These are phyloP conservation scores for Leccinum colubrinum DNA, from an alignment of 1,284 basidiomycete genomes.

Conservation along the genomic window DNA sequence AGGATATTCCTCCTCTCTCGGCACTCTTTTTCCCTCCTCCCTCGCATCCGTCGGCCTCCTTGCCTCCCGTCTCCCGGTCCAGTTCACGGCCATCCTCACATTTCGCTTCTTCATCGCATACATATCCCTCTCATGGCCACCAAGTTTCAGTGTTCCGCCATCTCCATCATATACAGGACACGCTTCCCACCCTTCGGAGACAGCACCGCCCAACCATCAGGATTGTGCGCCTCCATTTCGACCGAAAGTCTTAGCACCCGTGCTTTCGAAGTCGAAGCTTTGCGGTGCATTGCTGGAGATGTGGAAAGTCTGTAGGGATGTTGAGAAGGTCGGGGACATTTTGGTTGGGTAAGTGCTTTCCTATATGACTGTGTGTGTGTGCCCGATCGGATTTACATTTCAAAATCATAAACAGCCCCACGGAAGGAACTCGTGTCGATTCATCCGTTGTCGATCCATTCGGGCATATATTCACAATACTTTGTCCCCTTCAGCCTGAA, in stretches of 20 bases:
- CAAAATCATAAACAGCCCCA: slow-evolving; percentile 47
- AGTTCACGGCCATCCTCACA: slow-evolving; percentile 26
- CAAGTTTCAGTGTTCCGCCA: slow-evolving; percentile 6
- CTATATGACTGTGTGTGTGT: background rate
- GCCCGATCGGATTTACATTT: background rate
- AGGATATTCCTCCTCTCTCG: slow-evolving; percentile 22
- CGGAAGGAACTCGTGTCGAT: slow-evolving; percentile 69
- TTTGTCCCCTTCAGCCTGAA: slow-evolving; percentile 34
- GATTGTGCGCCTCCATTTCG: slow-evolving; percentile 13
- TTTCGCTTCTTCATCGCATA: slow-evolving; percentile 17
- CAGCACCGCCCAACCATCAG: background rate
- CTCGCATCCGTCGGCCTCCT: slow-evolving; percentile 7
- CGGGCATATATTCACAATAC: slow-evolving; percentile 61
- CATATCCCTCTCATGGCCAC: slow-evolving; percentile 6
- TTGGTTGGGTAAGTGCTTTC: slow-evolving; percentile 63
- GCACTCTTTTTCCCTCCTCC: slow-evolving; percentile 18
- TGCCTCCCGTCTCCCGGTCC: slow-evolving; percentile 21
- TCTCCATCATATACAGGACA: slow-evolving; percentile 9
- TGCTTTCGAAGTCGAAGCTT: slow-evolving; percentile 62
- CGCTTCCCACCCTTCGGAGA: slow-evolving; percentile 8
- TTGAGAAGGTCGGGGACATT: slow-evolving; percentile 23
- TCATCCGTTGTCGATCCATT: slow-evolving; percentile 61
- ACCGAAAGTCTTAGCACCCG: slow-evolving; percentile 75
- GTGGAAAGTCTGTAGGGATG: slow-evolving; percentile 25
- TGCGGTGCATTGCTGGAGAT: slow-evolving; percentile 29